Percentiles rank a stretch among this genome's conserved stretches.
Evolutionary conservation across 2,329 filamentous ascomycete genomes (phyloP).

Genomic region (Zopfia rhizophila): DNA sequence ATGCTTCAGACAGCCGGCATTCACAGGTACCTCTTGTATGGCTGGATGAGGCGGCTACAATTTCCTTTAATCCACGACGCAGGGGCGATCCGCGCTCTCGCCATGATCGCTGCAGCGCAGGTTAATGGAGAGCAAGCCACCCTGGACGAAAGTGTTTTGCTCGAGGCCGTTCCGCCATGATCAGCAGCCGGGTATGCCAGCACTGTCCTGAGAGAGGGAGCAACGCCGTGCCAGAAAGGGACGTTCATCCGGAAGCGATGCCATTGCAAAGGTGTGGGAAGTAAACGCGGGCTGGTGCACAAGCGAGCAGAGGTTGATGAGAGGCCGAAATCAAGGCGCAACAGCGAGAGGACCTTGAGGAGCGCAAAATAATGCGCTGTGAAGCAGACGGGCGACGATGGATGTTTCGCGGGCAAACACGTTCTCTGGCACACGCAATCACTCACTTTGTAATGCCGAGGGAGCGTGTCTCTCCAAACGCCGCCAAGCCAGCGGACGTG

Average conservation of each 20-base stretch:
- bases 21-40: constrained; percentile 18
- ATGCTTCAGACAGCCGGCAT: constrained; percentile 23
- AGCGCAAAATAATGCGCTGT: constrained; percentile 20
- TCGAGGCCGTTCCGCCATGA: constrained; percentile 40
- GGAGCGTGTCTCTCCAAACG: constrained; percentile 41
- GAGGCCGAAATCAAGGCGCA: constrained; percentile 4
- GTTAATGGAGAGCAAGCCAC: constrained; percentile 34
- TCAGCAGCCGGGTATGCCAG: constrained; percentile 36
- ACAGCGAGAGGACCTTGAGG: constrained; percentile 1
- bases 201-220: constrained; percentile 21
- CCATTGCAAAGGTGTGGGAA: constrained; percentile 1
- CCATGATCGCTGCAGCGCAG: constrained; percentile 40
- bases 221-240: constrained; percentile 40
- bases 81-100: constrained; percentile 39
- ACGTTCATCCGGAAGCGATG: constrained; percentile 27
- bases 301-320: constrained; percentile 24
- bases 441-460: constrained; percentile 34
- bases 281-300: constrained; percentile 14
- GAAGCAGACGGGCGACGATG: constrained; percentile 48
- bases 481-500: constrained; percentile 40
- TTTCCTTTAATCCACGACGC: constrained; percentile 42
- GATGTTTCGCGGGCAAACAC: constrained; percentile 47
- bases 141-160: constrained; percentile 25
- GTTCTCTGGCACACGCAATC: constrained; percentile 37
- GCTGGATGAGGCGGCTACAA: constrained; percentile 43